Evolutionary conservation across 139 green algal species (phyloP).

Genomic region (Tetratostichococcus sp.): DNA sequence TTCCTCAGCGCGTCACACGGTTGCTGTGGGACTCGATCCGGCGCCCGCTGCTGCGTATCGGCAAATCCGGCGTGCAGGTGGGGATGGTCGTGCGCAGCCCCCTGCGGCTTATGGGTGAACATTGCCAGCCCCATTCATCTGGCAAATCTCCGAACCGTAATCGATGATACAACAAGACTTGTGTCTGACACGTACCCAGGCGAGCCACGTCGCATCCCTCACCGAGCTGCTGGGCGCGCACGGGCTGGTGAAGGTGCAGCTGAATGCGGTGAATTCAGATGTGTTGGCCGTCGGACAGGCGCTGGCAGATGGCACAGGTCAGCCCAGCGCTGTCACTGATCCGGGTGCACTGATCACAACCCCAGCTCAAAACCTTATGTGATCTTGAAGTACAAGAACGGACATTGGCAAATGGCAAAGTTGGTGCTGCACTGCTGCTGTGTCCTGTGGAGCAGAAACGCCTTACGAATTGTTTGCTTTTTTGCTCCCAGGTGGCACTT

Average conservation of each 20-base stretch:
- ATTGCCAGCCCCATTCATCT: too few relatives aligned
- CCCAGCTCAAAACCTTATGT: too few relatives aligned
- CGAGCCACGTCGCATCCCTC: background rate
- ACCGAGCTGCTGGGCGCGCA: slow-evolving; percentile 1
- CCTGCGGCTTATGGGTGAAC: too few relatives aligned
- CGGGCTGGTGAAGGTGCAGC: slow-evolving; percentile 8
- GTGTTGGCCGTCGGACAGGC: background rate
- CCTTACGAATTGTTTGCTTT: too few relatives aligned
- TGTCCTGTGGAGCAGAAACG: too few relatives aligned
- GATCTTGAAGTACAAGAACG: too few relatives aligned
- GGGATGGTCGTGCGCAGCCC: too few relatives aligned
- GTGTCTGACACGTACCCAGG: too few relatives aligned
- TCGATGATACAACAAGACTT: too few relatives aligned
- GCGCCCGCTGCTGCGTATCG: slow-evolving; percentile 4
- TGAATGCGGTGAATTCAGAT: slow-evolving; percentile 1
- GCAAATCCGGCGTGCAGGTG: slow-evolving; percentile 12
- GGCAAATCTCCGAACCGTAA: too few relatives aligned
- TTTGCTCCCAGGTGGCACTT: background rate
- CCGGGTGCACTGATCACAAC: too few relatives aligned
- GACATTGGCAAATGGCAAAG: background rate
- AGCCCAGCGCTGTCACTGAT: too few relatives aligned
- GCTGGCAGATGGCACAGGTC: background rate
- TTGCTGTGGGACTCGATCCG: background rate
- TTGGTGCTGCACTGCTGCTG: background rate
- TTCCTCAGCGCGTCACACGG: background rate